Conservation (phyloP, 129 eudicot genomes). For the Escallonia herrerae region DNA sequence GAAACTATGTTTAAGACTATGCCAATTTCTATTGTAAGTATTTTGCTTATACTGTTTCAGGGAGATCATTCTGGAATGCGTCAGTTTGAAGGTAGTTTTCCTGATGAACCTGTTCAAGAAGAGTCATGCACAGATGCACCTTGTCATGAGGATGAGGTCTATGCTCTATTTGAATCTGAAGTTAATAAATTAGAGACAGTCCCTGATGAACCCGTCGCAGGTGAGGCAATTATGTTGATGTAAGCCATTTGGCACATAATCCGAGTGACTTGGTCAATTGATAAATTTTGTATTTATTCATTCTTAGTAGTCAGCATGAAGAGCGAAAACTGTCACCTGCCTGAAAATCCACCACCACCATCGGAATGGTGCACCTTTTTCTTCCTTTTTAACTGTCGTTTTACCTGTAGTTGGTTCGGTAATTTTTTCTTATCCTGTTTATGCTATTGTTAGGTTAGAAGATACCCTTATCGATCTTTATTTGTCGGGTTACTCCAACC, state of each 20-base stretch:
- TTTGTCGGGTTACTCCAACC: slow-evolving; percentile 65
- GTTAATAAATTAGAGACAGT: slow-evolving; percentile 24
- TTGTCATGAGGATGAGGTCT: slow-evolving; percentile 8
- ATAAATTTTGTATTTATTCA: not conserved
- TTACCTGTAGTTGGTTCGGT: not conserved
- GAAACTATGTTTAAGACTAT: not conserved
- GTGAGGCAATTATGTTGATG: slow-evolving; percentile 16
- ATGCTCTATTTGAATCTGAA: slow-evolving; percentile 12
- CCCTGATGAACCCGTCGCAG: slow-evolving; percentile 14
- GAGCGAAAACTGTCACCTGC: slow-evolving; percentile 19
- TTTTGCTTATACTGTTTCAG: slow-evolving; percentile 11
- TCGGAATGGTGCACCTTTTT: slow-evolving; percentile 64
- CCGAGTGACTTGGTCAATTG: not conserved
- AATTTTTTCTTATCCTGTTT: not conserved
- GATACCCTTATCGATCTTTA: slow-evolving; percentile 85
- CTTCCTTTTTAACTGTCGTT: not conserved
- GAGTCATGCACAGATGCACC: slow-evolving; percentile 4
- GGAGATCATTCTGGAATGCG: slow-evolving; percentile 30
- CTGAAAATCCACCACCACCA: slow-evolving; percentile 62
- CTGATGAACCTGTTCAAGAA: slow-evolving; percentile 12
- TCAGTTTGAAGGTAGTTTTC: slow-evolving; percentile 6
- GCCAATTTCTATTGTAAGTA: not conserved
- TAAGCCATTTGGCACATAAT: too few relatives aligned
- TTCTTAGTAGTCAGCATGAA: slow-evolving; percentile 27
- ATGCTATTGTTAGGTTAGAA: slow-evolving; percentile 57